Conservation (phyloP, 1,139 yeast species). For the Saccharomyces hybrid region DNA sequence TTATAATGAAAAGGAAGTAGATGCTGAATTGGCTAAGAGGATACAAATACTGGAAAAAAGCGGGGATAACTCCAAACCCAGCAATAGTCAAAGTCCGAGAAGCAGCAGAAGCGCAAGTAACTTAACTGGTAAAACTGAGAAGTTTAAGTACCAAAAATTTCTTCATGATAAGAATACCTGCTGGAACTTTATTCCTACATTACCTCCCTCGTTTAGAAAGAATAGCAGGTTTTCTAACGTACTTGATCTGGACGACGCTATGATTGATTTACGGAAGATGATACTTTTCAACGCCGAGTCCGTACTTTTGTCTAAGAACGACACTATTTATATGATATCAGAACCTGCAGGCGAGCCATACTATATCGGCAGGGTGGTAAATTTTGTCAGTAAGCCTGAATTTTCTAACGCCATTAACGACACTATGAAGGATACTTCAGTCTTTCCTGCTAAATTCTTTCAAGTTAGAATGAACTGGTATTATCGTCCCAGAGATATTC, state of each 20-base stretch:
- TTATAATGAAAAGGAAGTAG: constrained; percentile 33
- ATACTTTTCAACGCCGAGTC: constrained; percentile 29
- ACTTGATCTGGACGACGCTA: constrained; percentile 37
- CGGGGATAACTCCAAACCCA: neutral
- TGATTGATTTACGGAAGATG: constrained; percentile 27
- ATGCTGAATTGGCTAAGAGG: constrained; percentile 16
- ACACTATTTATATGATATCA: constrained; percentile 75
- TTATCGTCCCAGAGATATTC: constrained; percentile 80
- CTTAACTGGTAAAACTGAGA: constrained; percentile 6
- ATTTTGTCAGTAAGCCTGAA: constrained; percentile 44
- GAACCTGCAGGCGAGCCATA: constrained; percentile 97
- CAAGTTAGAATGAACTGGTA: constrained; percentile 81
- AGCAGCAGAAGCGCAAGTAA: constrained; percentile 1
- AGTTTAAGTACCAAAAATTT: constrained; percentile 18
- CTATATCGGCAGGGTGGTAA: constrained; percentile 79
- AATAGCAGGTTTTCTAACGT: constrained; percentile 31
- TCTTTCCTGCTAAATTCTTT: constrained; percentile 45
- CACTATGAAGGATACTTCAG: no score
- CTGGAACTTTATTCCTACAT: constrained; percentile 31
- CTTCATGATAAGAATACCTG: constrained; percentile 18
- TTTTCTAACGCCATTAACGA: constrained; percentile 12
- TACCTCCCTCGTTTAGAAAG: no score
- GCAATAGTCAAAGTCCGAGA: constrained; percentile 1
- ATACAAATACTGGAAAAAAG: constrained; percentile 16
- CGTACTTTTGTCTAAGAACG: constrained; percentile 36